A percentile compares a stretch with the other conserved stretches of the same genome.
phyloP scores from a whole-genome alignment of 2,329 filamentous ascomycete species.

The Ophiognomonia clavigignenti-juglandacearum region DNA sequence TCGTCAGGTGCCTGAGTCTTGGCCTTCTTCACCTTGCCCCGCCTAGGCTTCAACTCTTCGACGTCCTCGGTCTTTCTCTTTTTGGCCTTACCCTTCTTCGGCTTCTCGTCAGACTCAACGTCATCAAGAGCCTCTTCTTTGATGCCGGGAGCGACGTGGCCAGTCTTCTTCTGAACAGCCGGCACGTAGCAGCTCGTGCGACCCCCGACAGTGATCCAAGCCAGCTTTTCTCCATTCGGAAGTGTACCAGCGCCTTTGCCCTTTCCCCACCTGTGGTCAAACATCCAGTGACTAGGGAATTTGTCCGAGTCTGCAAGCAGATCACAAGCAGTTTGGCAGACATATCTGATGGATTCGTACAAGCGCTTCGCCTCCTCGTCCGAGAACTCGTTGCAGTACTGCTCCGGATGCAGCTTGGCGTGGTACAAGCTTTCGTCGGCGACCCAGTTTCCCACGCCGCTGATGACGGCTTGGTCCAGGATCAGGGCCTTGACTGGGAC shows the following conservation, averaged over 20 bases:
- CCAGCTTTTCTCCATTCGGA: constrained; percentile 80
- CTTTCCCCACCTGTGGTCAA: constrained; percentile 85
- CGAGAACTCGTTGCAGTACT: constrained; percentile 79
- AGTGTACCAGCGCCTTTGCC: constrained; percentile 66
- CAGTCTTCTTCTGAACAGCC: constrained; percentile 75
- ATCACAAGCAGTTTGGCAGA: constrained; percentile 76
- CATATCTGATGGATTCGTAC: constrained; percentile 67
- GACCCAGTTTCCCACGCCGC: constrained; percentile 96
- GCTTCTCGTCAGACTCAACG: constrained; percentile 22
- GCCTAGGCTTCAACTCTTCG: constrained; percentile 21
- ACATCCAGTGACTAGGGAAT: constrained; percentile 85
- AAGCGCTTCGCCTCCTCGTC: constrained; percentile 67
- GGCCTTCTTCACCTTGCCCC: constrained; percentile 17
- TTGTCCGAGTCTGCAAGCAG: constrained; percentile 74
- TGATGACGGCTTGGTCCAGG: constrained; percentile 82
- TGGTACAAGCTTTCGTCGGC: constrained; percentile 92
- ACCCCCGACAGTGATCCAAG: constrained; percentile 83
- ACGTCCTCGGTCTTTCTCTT: constrained; percentile 19
- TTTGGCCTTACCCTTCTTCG: constrained; percentile 19
- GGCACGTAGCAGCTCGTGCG: constrained; percentile 88
- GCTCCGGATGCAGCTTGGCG: constrained; percentile 83
- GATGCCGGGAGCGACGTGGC: constrained; percentile 33
- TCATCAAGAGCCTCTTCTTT: constrained; percentile 38
- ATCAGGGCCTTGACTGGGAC: constrained; percentile 87
- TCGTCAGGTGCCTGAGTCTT: constrained; percentile 19